Percentiles rank a stretch among this genome's conserved stretches.
Conservation (phyloP, 2,329 filamentous ascomycete genomes). For the Diaporthe velutina region DNA sequence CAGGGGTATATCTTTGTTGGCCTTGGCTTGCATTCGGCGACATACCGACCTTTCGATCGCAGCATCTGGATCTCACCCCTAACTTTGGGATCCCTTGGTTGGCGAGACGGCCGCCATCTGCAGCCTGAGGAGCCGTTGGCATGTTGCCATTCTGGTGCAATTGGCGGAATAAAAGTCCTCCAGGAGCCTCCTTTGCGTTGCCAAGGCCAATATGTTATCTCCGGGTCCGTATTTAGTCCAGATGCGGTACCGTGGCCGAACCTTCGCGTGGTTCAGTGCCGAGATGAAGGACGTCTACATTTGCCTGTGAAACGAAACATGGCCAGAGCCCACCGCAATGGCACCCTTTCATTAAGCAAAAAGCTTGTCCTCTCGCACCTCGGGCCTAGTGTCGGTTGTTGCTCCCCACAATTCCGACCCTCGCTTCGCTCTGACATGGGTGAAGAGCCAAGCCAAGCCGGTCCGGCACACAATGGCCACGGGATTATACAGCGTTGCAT, state of each 20-base stretch:
- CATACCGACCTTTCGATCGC: not conserved
- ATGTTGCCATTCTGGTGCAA: slow-evolving; percentile 16
- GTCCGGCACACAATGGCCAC: not conserved
- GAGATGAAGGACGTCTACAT: slow-evolving; percentile 25
- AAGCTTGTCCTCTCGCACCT: not conserved
- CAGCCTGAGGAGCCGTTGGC: slow-evolving; percentile 13
- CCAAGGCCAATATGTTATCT: slow-evolving; percentile 25
- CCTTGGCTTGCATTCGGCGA: not conserved
- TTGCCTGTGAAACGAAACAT: slow-evolving; percentile 23
- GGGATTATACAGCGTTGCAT: slow-evolving; percentile 14
- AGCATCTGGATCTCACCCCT: not conserved
- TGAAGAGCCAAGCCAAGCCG: slow-evolving; percentile 4
- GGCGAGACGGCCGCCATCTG: not conserved
- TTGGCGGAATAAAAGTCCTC: slow-evolving; percentile 26
- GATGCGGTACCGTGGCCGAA: slow-evolving; percentile 24
- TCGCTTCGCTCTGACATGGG: not conserved
- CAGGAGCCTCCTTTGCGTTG: slow-evolving; percentile 6
- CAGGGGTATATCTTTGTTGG: not conserved
- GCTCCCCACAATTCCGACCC: not conserved
- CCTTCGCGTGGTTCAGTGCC: slow-evolving; percentile 5
- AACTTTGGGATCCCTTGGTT: not conserved
- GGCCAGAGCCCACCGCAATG: slow-evolving; percentile 3
- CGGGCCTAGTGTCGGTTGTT: not conserved
- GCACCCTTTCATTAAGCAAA: slow-evolving; percentile 19
- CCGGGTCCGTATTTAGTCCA: slow-evolving; percentile 23